Percentiles rank a stretch among this genome's conserved stretches.
Evolutionary conservation across 768 basidiomycete genomes (phyloP).

Genomic region (Lyophyllum atratum): DNA sequence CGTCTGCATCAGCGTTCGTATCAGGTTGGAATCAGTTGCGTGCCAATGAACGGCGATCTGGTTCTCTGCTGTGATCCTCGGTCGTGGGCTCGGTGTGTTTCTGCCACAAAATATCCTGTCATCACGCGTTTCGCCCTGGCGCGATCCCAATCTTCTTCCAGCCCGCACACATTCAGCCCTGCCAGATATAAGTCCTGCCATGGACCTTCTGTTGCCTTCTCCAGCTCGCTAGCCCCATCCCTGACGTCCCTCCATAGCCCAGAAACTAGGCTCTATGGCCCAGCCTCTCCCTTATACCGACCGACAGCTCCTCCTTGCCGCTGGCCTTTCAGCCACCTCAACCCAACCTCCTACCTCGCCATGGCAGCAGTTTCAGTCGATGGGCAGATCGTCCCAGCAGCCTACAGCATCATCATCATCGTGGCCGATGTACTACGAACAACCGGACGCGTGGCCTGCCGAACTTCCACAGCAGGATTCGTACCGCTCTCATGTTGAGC

Average conservation of each 20-base stretch:
- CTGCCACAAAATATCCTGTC: not conserved
- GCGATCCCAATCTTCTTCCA: not conserved
- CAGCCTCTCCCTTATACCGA: not conserved
- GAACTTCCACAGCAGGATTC: not conserved
- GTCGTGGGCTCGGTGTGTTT: slow-evolving; percentile 13
- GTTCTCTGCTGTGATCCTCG: slow-evolving; percentile 35
- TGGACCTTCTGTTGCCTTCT: not conserved
- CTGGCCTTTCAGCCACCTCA: too few species aligned
- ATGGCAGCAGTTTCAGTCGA: not conserved
- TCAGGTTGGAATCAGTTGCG: slow-evolving; percentile 6
- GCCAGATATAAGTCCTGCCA: slow-evolving; percentile 17
- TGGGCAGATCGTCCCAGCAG: not conserved
- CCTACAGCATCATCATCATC: not conserved
- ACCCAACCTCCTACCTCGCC: not conserved
- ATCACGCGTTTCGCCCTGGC: not conserved
- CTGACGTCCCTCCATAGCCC: too few species aligned
- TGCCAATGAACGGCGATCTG: slow-evolving; percentile 25
- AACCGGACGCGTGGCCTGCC: not conserved
- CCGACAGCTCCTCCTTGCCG: too few species aligned
- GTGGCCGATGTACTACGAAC: not conserved
- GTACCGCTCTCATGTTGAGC: not conserved
- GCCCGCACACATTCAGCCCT: not conserved
- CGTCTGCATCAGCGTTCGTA: slow-evolving; percentile 1
- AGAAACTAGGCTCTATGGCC: slow-evolving; percentile 1
- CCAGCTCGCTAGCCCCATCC: too few species aligned